Conservation (phyloP, 495 filamentous ascomycete species). For the Podospora conica region DNA sequence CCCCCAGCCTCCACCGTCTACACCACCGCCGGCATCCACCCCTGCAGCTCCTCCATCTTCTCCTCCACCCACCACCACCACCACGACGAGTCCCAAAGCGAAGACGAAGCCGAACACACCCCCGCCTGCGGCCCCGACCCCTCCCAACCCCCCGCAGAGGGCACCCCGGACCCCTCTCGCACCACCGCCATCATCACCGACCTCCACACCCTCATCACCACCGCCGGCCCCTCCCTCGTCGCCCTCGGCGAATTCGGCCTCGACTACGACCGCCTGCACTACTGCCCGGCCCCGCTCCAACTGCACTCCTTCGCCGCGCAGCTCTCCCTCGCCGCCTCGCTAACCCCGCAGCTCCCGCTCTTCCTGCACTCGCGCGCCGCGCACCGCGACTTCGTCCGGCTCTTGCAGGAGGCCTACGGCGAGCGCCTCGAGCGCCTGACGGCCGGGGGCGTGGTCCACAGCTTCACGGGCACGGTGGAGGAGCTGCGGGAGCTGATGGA, state of each 20-base stretch:
- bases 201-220: slow-evolving; percentile 49
- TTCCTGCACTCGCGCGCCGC: slow-evolving; percentile 89
- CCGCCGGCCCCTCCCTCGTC: slow-evolving; percentile 41
- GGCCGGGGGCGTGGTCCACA: slow-evolving; percentile 76
- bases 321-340: slow-evolving; percentile 57
- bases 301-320: slow-evolving; percentile 79
- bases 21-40: slow-evolving; percentile 88
- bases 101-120: slow-evolving; percentile 33
- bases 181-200: slow-evolving; percentile 47
- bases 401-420: slow-evolving; percentile 46
- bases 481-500: slow-evolving; percentile 74
- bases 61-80: slow-evolving; percentile 50
- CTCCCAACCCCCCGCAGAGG: slow-evolving; percentile 33
- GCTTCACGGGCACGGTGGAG: slow-evolving; percentile 77
- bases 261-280: slow-evolving; percentile 86
- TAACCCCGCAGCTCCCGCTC: slow-evolving; percentile 71
- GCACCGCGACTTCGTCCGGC: slow-evolving; percentile 67
- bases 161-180: slow-evolving; percentile 30
- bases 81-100: slow-evolving; percentile 34
- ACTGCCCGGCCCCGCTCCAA: slow-evolving; percentile 69
- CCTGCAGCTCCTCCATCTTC: slow-evolving; percentile 71
- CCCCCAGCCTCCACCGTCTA: slow-evolving; percentile 71
- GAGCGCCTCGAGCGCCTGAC: slow-evolving; percentile 50
- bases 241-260: slow-evolving; percentile 96
- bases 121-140: slow-evolving; percentile 41